Evolutionary conservation across 192 early-diverging fungal genomes (phyloP).

Genomic region (Lunasporangiospora selenospora): DNA sequence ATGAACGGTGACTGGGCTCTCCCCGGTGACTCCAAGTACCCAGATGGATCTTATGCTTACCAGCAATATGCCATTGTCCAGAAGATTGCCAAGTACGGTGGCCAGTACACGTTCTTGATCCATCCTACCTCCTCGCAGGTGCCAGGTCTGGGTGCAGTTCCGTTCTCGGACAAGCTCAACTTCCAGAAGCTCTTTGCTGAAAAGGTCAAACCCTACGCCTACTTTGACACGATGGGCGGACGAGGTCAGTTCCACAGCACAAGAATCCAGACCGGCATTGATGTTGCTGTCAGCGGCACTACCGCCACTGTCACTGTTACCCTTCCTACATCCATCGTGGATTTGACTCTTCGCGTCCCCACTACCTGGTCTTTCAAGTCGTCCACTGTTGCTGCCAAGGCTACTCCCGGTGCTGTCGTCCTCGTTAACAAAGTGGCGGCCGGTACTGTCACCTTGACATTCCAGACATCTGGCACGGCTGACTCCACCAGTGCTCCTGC

Average conservation of each 20-base stretch:
- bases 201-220: slow-evolving; percentile 5
- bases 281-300: slow-evolving; percentile 6
- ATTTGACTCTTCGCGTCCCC: slow-evolving; percentile 23
- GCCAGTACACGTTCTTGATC: slow-evolving; percentile 27
- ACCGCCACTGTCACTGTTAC: slow-evolving; percentile 13
- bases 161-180: slow-evolving; percentile 20
- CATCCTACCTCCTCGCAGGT: slow-evolving; percentile 10
- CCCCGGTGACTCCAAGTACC: slow-evolving; percentile 6
- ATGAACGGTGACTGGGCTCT: slow-evolving; percentile 25
- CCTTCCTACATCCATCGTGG: slow-evolving; percentile 4
- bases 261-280: slow-evolving; percentile 17
- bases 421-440: slow-evolving; percentile 10
- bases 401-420: slow-evolving; percentile 17
- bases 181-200: slow-evolving; percentile 20
- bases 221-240: slow-evolving; percentile 26
- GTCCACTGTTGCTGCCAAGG: slow-evolving; percentile 8
- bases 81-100: slow-evolving; percentile 33
- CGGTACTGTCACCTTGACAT: slow-evolving; percentile 8
- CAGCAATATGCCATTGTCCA: slow-evolving; percentile 11
- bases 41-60: slow-evolving; percentile 18
- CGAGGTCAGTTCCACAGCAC: slow-evolving; percentile 28
- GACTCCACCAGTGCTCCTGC: slow-evolving; percentile 1
- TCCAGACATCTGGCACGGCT: slow-evolving; percentile 15
- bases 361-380: slow-evolving; percentile 18
- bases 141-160: not conserved